These are phyloP conservation scores for Umbelopsis ramanniana DNA, from an alignment of 192 early-diverging fungal genomes.

Conservation along the genomic window DNA sequence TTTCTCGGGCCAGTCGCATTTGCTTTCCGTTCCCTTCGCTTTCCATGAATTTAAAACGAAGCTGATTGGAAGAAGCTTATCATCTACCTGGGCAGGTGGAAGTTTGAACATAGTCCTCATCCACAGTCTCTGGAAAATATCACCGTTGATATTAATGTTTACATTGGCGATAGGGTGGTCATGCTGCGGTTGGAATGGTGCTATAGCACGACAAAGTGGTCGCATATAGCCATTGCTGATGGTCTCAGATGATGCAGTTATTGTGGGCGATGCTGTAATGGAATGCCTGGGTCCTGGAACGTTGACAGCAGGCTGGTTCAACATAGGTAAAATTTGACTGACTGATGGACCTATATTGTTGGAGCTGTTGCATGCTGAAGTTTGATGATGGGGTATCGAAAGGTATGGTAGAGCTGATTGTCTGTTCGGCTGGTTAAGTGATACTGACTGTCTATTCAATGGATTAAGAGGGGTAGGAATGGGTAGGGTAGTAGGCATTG, in stretches of 20 bases:
- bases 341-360: no score
- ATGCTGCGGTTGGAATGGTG: neutral
- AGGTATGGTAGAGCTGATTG: no score
- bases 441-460: no score
- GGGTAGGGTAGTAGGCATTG: neutral
- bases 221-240: neutral
- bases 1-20: slow-evolving; percentile 25
- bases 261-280: neutral
- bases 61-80: slow-evolving; percentile 17
- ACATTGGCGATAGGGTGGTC: slow-evolving; percentile 1
- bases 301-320: neutral
- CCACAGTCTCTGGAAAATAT: slow-evolving; percentile 9
- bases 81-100: neutral
- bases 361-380: no score
- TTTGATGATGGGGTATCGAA: no score
- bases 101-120: slow-evolving; percentile 3
- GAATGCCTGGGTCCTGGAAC: neutral
- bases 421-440: no score
- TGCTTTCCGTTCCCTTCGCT: neutral
- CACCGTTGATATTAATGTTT: neutral
- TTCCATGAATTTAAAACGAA: slow-evolving; percentile 13
- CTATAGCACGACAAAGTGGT: neutral
- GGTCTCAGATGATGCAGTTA: neutral
- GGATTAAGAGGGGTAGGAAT: neutral
- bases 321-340: no score